These are phyloP conservation scores for Ogataea nakhonphanomensis DNA, from an alignment of 805 yeast genomes.

Conservation along the genomic window DNA sequence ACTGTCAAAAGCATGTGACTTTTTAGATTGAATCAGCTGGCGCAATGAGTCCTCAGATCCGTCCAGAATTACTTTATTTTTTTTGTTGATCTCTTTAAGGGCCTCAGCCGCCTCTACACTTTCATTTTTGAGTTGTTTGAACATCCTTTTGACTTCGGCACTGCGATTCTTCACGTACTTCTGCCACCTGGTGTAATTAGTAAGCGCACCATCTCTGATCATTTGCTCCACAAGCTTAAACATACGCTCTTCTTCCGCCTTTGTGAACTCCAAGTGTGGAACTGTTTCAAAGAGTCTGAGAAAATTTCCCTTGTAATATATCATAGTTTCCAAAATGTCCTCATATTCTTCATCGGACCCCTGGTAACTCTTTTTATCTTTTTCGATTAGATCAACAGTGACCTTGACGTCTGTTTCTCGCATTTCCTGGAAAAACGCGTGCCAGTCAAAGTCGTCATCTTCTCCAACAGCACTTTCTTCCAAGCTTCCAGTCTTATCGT, in stretches of 20 bases:
- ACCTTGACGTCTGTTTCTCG: constrained; percentile 41
- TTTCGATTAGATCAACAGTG: constrained; percentile 62
- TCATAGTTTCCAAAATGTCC: constrained; percentile 62
- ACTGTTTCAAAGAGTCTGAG: constrained; percentile 66
- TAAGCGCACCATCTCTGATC: constrained; percentile 34
- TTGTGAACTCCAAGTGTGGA: constrained; percentile 67
- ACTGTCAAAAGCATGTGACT: constrained; percentile 40
- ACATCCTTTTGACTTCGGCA: constrained; percentile 44
- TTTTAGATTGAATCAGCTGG: constrained; percentile 47
- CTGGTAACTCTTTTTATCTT: constrained; percentile 65
- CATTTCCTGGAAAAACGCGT: constrained; percentile 48
- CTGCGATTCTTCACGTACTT: constrained; percentile 49
- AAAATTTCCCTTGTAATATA: constrained; percentile 58
- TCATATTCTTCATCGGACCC: constrained; percentile 53
- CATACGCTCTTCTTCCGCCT: constrained; percentile 59
- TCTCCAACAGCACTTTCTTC: constrained; percentile 33
- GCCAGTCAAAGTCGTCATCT: constrained; percentile 52
- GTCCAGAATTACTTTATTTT: constrained; percentile 30
- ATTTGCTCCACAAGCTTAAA: constrained; percentile 48
- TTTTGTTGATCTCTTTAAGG: constrained; percentile 35
- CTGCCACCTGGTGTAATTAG: constrained; percentile 32
- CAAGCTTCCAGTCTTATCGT: constrained; percentile 68
- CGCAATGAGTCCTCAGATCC: constrained; percentile 41
- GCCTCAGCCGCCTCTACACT: constrained; percentile 59
- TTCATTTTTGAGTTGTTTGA: constrained; percentile 55